Evolutionary conservation across 805 yeast genomes (phyloP).

Genomic region (Candida xyloterini): DNA sequence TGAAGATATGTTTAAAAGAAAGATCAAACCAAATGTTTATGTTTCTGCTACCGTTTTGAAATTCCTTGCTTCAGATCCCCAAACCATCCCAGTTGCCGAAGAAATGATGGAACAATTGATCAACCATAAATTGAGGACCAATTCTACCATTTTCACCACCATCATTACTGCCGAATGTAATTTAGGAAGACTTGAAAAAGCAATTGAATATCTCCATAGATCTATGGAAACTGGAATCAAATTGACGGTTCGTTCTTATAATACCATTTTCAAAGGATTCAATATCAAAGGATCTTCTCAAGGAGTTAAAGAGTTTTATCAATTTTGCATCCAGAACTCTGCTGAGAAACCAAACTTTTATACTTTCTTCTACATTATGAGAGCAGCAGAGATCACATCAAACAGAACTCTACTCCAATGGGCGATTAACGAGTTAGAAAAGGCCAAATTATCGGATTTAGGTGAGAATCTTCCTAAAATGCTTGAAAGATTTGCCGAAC

Average conservation of each 20-base stretch:
- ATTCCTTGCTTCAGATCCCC: slow-evolving; percentile 47
- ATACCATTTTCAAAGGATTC: slow-evolving; percentile 50
- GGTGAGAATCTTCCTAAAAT: slow-evolving; percentile 42
- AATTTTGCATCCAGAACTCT: slow-evolving; percentile 30
- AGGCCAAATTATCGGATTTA: slow-evolving; percentile 28
- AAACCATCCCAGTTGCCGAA: slow-evolving; percentile 51
- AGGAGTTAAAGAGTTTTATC: slow-evolving; percentile 41
- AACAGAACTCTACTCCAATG: slow-evolving; percentile 34
- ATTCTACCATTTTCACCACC: slow-evolving; percentile 41
- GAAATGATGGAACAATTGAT: slow-evolving; percentile 42
- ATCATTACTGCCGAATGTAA: slow-evolving; percentile 47
- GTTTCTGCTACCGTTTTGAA: slow-evolving; percentile 53
- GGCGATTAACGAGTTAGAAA: slow-evolving; percentile 39
- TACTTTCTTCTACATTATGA: slow-evolving; percentile 48
- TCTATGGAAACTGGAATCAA: slow-evolving; percentile 34
- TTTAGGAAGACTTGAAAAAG: slow-evolving; percentile 40
- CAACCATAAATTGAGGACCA: slow-evolving; percentile 29
- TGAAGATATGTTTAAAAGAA: slow-evolving; percentile 34
- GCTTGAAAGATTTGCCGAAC: slow-evolving; percentile 17
- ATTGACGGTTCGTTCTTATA: slow-evolving; percentile 39
- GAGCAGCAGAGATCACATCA: slow-evolving; percentile 34
- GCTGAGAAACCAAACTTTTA: slow-evolving; percentile 42
- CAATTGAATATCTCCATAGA: slow-evolving; percentile 39
- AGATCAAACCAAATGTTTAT: slow-evolving; percentile 39
- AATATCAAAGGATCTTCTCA: slow-evolving; percentile 32